phyloP scores from a whole-genome alignment of 2,329 filamentous ascomycete genomes.

The Fusarium floridanum region DNA sequence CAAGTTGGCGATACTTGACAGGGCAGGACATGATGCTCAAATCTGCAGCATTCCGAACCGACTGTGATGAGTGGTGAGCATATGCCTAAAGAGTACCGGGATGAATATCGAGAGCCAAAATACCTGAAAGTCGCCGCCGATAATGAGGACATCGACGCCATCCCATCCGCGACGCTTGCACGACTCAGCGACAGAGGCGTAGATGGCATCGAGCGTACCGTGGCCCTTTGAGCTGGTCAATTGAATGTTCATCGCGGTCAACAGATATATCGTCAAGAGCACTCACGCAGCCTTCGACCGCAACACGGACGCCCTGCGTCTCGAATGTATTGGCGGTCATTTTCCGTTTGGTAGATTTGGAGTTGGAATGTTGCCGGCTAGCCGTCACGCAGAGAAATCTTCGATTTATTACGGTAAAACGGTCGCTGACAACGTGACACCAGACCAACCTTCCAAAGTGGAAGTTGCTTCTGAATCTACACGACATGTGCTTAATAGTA shows the following conservation, averaged over 20 bases:
- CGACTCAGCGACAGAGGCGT: conserved; percentile 78
- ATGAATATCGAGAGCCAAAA: background rate
- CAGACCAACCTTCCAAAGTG: background rate
- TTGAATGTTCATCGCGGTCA: conserved; percentile 13
- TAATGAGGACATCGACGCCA: conserved; percentile 88
- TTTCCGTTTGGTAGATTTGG: conserved; percentile 13
- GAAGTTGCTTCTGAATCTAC: background rate
- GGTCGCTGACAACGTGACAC: conserved; percentile 12
- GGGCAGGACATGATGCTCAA: conserved; percentile 92
- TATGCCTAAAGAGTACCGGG: background rate
- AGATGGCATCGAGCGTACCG: conserved; percentile 92
- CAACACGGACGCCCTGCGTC: conserved; percentile 74
- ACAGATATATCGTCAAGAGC: background rate
- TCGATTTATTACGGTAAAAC: conserved; percentile 18
- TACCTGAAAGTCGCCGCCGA: conserved; percentile 95
- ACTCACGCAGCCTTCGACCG: conserved; percentile 87
- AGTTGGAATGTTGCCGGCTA: conserved; percentile 30
- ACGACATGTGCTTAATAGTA: background rate
- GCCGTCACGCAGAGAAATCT: conserved; percentile 30
- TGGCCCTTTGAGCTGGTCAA: conserved; percentile 74
- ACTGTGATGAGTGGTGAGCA: conserved; percentile 59
- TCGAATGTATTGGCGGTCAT: conserved; percentile 53
- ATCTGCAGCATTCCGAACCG: conserved; percentile 89
- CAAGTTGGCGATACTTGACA: conserved; percentile 85
- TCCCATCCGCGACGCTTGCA: conserved; percentile 82